Base-by-base conservation (phyloP, 2,329 filamentous ascomycete species). In the Fusarium algeriense region DNA sequence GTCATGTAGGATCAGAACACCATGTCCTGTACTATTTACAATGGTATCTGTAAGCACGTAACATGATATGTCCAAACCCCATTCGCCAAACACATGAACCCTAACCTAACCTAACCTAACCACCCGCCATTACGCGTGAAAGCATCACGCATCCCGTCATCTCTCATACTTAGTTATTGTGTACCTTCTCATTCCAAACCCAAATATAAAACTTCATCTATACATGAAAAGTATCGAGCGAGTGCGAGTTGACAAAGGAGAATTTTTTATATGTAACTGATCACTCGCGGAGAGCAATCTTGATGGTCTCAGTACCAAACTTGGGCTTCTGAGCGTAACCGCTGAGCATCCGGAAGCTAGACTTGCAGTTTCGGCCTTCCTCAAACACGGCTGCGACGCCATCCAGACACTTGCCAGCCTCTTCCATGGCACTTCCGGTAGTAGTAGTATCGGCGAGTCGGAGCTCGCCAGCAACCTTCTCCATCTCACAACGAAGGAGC, bases 401-500 rank as follows among this genome's bases (percentile, higher is more conserved):
- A 34, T 89, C 87, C 52, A 91, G 84, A 74, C 86, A 88, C 78
- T 87, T 87, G 64, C 85, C 87, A 11, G 89, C 88, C 81, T 88
- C 85, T 58, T 81, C 80, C 79, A 88, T 85, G 50, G 86, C 84
- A 46, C 82, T 79, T 26, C 86, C 83, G 13, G 86, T 79, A 40
- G 84, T 85, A 34, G 86, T 85, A 7, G 82, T 88, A 74, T 89
- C 86, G 7, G 81, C 82, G 28, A 89, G 83, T 14, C 87, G 81
- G 67, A 87, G 80, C 78, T 93, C 91, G 30, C 93, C 92, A 78
- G 93, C 85, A 7, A 85, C 85, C 80, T 88, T 96, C 84, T 98
- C 95, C 83, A 91, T 88, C 83, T 96, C 93, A 76, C 95, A 88
- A 77, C 94, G 93, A 73, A 98, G 83, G 80, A 98, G 88, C 96